Percentiles rank a stretch among this genome's conserved stretches.
Evolutionary conservation across 306 rosid genomes (phyloP).

Genomic region (Dalbergia cultrata): DNA sequence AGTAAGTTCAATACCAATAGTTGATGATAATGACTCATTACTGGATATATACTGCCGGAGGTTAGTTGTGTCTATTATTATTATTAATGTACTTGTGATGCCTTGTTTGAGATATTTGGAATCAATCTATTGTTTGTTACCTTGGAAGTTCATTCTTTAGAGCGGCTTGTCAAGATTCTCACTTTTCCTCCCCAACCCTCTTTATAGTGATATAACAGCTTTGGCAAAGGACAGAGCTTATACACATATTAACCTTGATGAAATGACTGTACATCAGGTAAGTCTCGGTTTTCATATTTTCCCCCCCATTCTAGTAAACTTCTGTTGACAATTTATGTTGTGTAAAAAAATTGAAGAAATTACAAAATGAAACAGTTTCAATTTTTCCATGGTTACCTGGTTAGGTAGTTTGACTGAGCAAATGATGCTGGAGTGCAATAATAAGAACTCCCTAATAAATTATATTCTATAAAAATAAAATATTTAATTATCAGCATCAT

Average conservation of each 20-base stretch:
- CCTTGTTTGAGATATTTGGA: constrained; percentile 22
- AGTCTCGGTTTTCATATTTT: constrained; percentile 5
- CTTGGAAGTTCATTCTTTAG: constrained; percentile 33
- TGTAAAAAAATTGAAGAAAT: neutral
- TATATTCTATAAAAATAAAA: neutral
- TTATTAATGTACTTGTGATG: constrained; percentile 27
- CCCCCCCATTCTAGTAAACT: neutral
- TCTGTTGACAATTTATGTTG: constrained; percentile 11
- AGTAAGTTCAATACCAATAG: constrained; percentile 97
- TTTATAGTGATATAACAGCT: constrained; percentile 93
- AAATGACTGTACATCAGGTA: constrained; percentile 96
- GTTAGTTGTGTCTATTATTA: constrained; percentile 61
- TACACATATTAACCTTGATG: constrained; percentile 89
- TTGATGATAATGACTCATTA: constrained; percentile 90
- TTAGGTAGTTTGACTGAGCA: constrained; percentile 30
- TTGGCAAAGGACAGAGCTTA: constrained; percentile 98
- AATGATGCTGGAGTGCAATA: constrained; percentile 12
- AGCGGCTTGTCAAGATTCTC: constrained; percentile 33
- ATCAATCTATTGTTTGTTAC: constrained; percentile 25
- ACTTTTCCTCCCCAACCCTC: constrained; percentile 35
- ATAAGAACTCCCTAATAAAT: constrained; percentile 23
- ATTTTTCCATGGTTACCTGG: neutral
- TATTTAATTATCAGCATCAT: constrained; percentile 5
- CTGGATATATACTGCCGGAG: constrained; percentile 98
- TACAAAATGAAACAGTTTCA: constrained; percentile 3